Evolutionary conservation across 2,329 filamentous ascomycete genomes (phyloP), one percentile per base, ranked within the genome.

Genomic region (Harringtonia lauricola): DNA sequence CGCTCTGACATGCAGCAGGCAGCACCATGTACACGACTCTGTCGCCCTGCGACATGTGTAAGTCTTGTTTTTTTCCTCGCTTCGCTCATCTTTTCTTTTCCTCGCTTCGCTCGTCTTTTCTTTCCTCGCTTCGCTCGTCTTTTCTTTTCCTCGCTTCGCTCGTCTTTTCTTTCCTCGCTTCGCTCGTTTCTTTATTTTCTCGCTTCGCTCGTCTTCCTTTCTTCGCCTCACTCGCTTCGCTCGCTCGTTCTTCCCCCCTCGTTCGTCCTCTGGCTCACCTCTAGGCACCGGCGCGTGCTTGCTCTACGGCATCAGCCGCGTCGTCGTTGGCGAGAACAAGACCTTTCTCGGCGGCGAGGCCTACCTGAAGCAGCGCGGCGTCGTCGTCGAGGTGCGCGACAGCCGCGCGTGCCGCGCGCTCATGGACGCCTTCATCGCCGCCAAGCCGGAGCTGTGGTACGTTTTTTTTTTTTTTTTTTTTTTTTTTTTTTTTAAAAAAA

Each of bases 11-110:
- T 3, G 18, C 8, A n/a, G 10, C 29, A 47, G 79, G 79, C 26
- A 74, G 80, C 30, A 88, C 83, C n/a, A 87, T 89, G 81, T 89
- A 85, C 63, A 89, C 84, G 3, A 87, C 83, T 1, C 66, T 89
- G 8, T 85, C 81, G 3, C 84, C 83, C 1, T 89, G 84, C 59
- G 81, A 86, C 56, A 88, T 88, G 83, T 89, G 81, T 59, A 51
- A 52, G 60, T 22, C 17, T 14, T n/a, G 21, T 31, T 13, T 22
- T 31, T 29, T 19, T 24, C 3, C 21, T 28, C 33, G 13, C 13
- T 30, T 30, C n/a, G 22, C 8, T 36, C 12, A 26, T 22, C 12
- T n/a, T 4, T 17, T 30, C 31, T 21, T 24, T 30, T 18, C 30
- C 14, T 22, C 17, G 36, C 3, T n/a, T 24, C 26, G 37, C 18